phyloP scores from a whole-genome alignment of 208 protist species.

The Trypanosoma grayi region DNA sequence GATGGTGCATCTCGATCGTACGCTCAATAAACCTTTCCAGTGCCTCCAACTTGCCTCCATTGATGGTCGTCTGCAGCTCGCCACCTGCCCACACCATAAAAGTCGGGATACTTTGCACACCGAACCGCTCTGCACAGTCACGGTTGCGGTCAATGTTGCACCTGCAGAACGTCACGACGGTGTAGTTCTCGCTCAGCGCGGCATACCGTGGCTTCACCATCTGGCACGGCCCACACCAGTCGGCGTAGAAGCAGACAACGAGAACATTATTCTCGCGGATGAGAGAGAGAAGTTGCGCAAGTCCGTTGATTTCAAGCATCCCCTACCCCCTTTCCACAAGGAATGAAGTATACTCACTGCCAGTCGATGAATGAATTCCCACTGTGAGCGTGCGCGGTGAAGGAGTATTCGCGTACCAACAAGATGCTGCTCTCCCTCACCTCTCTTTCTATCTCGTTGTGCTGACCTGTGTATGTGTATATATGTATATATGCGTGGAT shows the following conservation, averaged over 20 bases:
- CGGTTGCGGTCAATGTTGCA: conserved; percentile 81
- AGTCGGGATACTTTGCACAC: conserved; percentile 62
- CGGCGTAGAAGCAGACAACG: conserved; percentile 87
- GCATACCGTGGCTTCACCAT: conserved; percentile 68
- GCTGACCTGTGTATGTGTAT: too few relatives aligned
- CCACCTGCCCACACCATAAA: conserved; percentile 75
- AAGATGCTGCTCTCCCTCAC: too few relatives aligned
- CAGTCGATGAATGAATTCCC: too few relatives aligned
- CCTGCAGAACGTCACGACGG: conserved; percentile 63
- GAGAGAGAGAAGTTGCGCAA: conserved; percentile 54
- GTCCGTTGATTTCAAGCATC: conserved; percentile 80
- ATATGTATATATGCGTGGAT: too few relatives aligned
- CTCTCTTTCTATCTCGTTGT: too few relatives aligned
- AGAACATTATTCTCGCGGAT: conserved; percentile 43
- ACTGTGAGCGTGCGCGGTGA: too few relatives aligned
- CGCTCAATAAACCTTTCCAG: conserved; percentile 57
- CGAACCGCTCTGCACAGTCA: conserved; percentile 54
- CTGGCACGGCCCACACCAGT: conserved; percentile 89
- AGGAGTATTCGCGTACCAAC: too few relatives aligned
- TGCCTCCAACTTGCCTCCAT: conserved; percentile 44
- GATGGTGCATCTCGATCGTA: background rate
- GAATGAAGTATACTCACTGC: too few relatives aligned
- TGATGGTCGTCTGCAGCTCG: conserved; percentile 39
- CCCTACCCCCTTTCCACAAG: too few relatives aligned
- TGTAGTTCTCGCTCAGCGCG: conserved; percentile 47